Evolutionary conservation across 1,139 yeast genomes (phyloP), one percentile per base, ranked within the genome.

Genomic region (Yamadazyma friedrichii): DNA sequence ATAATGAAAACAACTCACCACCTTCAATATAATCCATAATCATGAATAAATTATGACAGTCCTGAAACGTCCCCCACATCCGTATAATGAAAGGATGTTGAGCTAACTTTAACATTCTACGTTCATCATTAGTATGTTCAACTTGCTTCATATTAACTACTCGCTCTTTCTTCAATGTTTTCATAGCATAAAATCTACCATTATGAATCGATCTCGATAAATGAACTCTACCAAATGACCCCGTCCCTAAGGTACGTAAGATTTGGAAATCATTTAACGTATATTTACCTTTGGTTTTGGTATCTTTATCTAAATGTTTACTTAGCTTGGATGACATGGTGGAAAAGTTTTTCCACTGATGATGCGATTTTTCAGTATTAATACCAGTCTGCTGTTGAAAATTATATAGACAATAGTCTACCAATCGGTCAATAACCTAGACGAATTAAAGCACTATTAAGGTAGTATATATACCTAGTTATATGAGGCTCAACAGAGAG

Each of bases 1-100:
- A 64, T 39, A 78, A 62, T 11, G 80, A 72, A 54, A 78, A 78
- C 36, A 78, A 62, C 52, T 78, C 84, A 31, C 84, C 84, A 40
- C 84, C 84, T 59, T 78, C 84, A 46, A 78, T 77, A 55, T 77
- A 78, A 54, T 78, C 84, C 83, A 78, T 78, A 12, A 78, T 75
- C 79, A 78, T 77, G 53, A 78, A 78, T 42, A 78, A 64, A 46
- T 76, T 75, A 47, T 69, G 71, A 39, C 76, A 63, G 54, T 78
- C 84, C 57, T 78, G 83, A 53, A 73, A 78, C 2, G 84, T 78
- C 9, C 84, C 84, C 84, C 84, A 78, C 82, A 78, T 77, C 51
- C 83, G 61, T 41, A 77, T 78, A 45, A 78, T 68, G 47, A 78
- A 78, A 8, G 84, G 83, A 52, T 78, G 83, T 46, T 76, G 78